Evolutionary conservation across 139 green algal species (phyloP).

Genomic region (Desmodesmus armatus): DNA sequence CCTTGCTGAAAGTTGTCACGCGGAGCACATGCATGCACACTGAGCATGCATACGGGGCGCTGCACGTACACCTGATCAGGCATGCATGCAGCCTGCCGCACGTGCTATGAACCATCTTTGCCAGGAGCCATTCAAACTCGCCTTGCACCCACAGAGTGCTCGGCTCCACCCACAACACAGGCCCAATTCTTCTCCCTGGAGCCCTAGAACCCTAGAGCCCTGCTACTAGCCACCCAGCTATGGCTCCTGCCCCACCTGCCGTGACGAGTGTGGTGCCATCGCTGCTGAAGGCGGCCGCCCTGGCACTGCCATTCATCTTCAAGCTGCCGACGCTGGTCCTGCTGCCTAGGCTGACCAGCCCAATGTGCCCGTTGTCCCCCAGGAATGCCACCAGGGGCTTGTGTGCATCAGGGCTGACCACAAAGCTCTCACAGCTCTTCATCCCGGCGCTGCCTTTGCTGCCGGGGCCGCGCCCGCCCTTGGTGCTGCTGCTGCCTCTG

Average conservation of each 20-base stretch:
- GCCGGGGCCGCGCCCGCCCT: constrained; percentile 38
- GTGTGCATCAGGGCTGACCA: constrained; percentile 53
- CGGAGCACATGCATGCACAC: background rate
- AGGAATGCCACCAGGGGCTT: constrained; percentile 82
- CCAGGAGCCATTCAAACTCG: background rate
- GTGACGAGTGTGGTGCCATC: constrained; percentile 81
- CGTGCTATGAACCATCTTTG: background rate
- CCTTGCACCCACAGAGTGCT: too few species aligned
- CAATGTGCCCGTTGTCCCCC: constrained; percentile 71
- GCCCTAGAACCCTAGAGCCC: too few species aligned
- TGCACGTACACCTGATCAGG: too few species aligned
- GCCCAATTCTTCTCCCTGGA: too few species aligned
- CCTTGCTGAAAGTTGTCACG: constrained; percentile 46
- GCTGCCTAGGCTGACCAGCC: constrained; percentile 82
- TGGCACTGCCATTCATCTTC: constrained; percentile 88
- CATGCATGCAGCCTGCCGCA: background rate
- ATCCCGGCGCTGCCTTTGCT: constrained; percentile 42
- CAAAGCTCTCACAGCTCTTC: constrained; percentile 84
- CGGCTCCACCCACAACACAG: too few species aligned
- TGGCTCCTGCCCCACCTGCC: constrained; percentile 54
- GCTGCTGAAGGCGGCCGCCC: constrained; percentile 76
- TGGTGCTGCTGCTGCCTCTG: background rate
- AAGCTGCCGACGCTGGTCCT: constrained; percentile 80
- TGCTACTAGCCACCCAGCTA: too few species aligned
- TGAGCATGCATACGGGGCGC: background rate